phyloP scores from a whole-genome alignment of 495 filamentous ascomycete species.

The Penicillium cinerascens region DNA sequence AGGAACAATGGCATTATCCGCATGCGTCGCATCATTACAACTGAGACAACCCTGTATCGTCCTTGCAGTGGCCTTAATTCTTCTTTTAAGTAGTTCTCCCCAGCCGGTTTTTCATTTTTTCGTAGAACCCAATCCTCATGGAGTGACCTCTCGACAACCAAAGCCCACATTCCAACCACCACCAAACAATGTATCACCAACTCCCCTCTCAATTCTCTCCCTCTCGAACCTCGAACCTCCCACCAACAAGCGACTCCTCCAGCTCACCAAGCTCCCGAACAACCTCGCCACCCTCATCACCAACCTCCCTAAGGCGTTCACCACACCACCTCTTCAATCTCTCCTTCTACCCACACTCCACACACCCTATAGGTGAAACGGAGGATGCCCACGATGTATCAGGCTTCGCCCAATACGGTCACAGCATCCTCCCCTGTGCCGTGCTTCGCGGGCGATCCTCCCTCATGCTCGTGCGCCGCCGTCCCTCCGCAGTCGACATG shows the following conservation, averaged over 20 bases:
- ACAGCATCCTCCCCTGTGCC: slow-evolving; percentile 26
- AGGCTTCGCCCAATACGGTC: slow-evolving; percentile 18
- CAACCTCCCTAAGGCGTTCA: slow-evolving; percentile 11
- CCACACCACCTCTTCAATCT: slow-evolving; percentile 27
- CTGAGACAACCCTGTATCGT: slow-evolving; percentile 18
- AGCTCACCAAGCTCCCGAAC: slow-evolving; percentile 19
- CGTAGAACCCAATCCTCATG: background rate
- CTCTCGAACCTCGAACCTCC: slow-evolving; percentile 3
- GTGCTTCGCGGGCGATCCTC: slow-evolving; percentile 36
- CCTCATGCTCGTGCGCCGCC: slow-evolving; percentile 35
- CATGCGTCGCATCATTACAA: slow-evolving; percentile 14
- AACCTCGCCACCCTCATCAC: slow-evolving; percentile 22
- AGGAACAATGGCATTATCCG: slow-evolving; percentile 21
- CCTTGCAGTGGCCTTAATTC: slow-evolving; percentile 21
- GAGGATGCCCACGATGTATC: background rate
- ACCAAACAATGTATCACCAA: slow-evolving; percentile 15
- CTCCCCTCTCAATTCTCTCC: slow-evolving; percentile 18
- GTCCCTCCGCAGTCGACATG: slow-evolving; percentile 42
- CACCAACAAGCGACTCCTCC: slow-evolving; percentile 20
- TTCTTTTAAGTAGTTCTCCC: background rate
- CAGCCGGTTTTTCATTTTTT: background rate
- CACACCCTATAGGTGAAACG: slow-evolving; percentile 13
- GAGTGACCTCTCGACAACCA: background rate
- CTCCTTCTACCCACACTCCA: slow-evolving; percentile 22
- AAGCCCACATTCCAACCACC: slow-evolving; percentile 4